Conservation (phyloP, 306 rosid genomes). For the Biancaea sappan region DNA sequence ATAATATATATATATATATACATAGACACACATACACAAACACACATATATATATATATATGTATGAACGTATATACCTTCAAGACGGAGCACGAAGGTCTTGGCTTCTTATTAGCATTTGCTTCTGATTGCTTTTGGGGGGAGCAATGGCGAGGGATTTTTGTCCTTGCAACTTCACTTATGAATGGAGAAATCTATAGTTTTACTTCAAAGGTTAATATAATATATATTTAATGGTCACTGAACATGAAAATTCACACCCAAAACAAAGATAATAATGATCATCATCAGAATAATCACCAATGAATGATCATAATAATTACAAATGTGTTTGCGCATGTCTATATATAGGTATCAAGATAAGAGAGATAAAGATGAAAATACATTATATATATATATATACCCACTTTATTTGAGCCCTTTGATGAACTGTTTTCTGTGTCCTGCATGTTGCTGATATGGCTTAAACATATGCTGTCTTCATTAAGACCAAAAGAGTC, state of each 20-base stretch:
- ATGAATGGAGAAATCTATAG: constrained; percentile 25
- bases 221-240: background rate
- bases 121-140: constrained; percentile 21
- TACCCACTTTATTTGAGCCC: constrained; percentile 50
- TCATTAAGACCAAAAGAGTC: constrained; percentile 30
- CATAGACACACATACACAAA: background rate
- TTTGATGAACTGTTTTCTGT: constrained; percentile 46
- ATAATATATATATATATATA: background rate
- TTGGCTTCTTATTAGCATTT: constrained; percentile 33
- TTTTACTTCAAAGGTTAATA: background rate
- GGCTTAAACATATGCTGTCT: constrained; percentile 32
- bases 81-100: constrained; percentile 25
- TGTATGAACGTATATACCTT: constrained; percentile 11
- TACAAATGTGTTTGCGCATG: too few relatives aligned
- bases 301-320: too few relatives aligned
- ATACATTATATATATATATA: too few relatives aligned
- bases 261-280: too few relatives aligned
- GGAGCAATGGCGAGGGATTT: constrained; percentile 22
- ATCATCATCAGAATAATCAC: too few relatives aligned
- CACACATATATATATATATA: background rate
- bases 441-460: constrained; percentile 36
- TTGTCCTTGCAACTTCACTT: constrained; percentile 10
- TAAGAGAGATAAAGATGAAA: too few relatives aligned
- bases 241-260: too few relatives aligned
- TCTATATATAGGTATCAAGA: too few relatives aligned